These are phyloP conservation scores for Przewalskia tangutica DNA, from an alignment of 257 asterid species.

Conservation along the genomic window DNA sequence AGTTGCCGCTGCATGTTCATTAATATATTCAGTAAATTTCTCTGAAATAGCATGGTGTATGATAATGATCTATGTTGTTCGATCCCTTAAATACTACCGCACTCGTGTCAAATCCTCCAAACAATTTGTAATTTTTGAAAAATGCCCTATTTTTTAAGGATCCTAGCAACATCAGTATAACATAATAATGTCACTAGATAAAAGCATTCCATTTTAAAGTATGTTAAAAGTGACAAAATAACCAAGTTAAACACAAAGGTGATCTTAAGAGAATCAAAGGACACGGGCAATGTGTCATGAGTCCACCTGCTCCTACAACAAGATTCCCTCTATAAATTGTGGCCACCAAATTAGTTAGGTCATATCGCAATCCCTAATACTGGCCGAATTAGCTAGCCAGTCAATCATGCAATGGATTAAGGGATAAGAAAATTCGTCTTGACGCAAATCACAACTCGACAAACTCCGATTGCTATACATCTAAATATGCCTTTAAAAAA, in stretches of 20 bases:
- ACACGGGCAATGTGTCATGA: background rate
- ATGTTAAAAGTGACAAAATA: background rate
- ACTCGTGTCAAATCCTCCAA: no score
- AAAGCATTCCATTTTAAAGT: no score
- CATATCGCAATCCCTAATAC: constrained; percentile 8
- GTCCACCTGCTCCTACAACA: constrained; percentile 13
- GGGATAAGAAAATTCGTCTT: background rate
- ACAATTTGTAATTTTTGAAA: no score
- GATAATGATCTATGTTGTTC: no score
- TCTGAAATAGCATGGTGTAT: background rate
- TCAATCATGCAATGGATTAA: background rate
- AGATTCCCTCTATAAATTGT: background rate
- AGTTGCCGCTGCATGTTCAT: constrained; percentile 60
- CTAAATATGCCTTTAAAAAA: background rate
- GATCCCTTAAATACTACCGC: no score
- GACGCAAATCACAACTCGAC: background rate
- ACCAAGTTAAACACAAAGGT: background rate
- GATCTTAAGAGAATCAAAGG: background rate
- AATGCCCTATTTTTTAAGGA: no score
- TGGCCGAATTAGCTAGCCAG: background rate
- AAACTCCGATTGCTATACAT: background rate
- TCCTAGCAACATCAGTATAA: no score
- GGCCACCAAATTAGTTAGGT: constrained; percentile 17
- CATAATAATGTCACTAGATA: no score
- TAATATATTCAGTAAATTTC: background rate